Percentiles rank a stretch among this genome's conserved stretches.
phyloP scores from a whole-genome alignment of 176 grass and related monocot species.

The Chrysopogon serrulatus region DNA sequence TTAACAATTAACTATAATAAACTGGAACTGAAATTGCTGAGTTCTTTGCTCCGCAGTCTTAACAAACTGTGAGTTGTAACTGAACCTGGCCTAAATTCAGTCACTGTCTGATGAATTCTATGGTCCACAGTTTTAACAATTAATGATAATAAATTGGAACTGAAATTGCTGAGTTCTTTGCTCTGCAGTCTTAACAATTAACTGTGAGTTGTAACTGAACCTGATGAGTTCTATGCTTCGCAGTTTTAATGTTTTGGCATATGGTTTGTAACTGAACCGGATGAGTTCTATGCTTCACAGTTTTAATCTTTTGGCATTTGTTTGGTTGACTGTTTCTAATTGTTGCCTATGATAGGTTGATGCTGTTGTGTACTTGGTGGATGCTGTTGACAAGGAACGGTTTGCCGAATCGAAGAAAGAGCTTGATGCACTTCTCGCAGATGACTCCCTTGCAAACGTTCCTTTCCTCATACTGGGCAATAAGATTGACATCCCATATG shows the following conservation, averaged over 20 bases:
- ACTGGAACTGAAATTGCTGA: too few species aligned
- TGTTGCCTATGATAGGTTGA: slow-evolving; percentile 34
- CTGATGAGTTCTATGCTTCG: background rate
- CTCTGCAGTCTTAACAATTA: background rate
- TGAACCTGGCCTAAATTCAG: too few species aligned
- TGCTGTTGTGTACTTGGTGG: slow-evolving; percentile 55
- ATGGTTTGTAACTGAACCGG: too few species aligned
- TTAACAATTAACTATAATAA: too few species aligned
- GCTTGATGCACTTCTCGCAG: slow-evolving; percentile 44
- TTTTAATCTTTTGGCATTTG: background rate
- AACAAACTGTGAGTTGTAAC: background rate
- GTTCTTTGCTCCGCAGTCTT: too few species aligned
- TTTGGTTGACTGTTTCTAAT: background rate
- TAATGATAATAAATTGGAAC: background rate
- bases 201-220: background rate
- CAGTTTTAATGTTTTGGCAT: slow-evolving; percentile 2
- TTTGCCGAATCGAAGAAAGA: slow-evolving; percentile 55
- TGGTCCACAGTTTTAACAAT: background rate
- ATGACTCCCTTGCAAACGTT: slow-evolving; percentile 38
- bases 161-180: background rate
- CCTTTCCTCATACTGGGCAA: slow-evolving; percentile 54
- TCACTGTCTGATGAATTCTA: too few species aligned
- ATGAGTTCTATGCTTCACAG: background rate
- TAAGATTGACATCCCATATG: slow-evolving; percentile 59
- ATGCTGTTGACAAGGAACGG: slow-evolving; percentile 46